Evolutionary conservation across 2,329 filamentous ascomycete species (phyloP).

Genomic region (Hypoxylon sp.): DNA sequence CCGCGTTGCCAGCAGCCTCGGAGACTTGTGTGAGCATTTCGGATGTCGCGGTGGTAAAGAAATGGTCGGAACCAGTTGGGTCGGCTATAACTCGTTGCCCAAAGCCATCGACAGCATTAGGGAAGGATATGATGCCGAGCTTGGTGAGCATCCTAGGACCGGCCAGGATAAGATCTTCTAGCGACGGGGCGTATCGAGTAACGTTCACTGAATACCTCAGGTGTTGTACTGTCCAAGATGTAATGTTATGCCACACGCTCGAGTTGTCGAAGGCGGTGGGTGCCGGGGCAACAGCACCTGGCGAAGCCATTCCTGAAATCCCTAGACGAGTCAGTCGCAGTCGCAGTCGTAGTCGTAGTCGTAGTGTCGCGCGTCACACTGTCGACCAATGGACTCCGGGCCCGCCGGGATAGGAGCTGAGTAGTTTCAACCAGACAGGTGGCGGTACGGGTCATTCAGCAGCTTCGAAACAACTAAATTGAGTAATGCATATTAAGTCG

Average conservation of each 20-base stretch:
- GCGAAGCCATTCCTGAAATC: constrained; percentile 46
- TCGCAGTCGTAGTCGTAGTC: neutral
- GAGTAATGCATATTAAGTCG: constrained; percentile 33
- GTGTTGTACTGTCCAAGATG: constrained; percentile 63
- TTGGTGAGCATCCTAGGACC: constrained; percentile 77
- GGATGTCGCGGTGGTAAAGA: constrained; percentile 66
- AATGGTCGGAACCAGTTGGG: constrained; percentile 48
- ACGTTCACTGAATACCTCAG: constrained; percentile 63
- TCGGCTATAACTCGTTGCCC: constrained; percentile 62
- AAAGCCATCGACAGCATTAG: constrained; percentile 70
- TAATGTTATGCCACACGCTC: constrained; percentile 65
- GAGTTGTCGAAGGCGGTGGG: constrained; percentile 55
- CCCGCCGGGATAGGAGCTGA: constrained; percentile 1
- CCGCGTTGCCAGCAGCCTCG: constrained; percentile 52
- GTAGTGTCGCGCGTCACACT: neutral
- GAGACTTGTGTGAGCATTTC: constrained; percentile 57
- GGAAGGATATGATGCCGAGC: constrained; percentile 65
- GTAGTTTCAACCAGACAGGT: neutral
- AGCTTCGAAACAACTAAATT: constrained; percentile 30
- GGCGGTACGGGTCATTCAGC: constrained; percentile 17
- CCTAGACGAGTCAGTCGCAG: neutral
- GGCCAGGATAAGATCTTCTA: constrained; percentile 76
- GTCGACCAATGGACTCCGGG: constrained; percentile 1
- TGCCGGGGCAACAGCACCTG: constrained; percentile 47
- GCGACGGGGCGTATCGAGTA: constrained; percentile 70